Evolutionary conservation across 2,329 filamentous ascomycete species (phyloP).

Genomic region (Fusarium secorum): DNA sequence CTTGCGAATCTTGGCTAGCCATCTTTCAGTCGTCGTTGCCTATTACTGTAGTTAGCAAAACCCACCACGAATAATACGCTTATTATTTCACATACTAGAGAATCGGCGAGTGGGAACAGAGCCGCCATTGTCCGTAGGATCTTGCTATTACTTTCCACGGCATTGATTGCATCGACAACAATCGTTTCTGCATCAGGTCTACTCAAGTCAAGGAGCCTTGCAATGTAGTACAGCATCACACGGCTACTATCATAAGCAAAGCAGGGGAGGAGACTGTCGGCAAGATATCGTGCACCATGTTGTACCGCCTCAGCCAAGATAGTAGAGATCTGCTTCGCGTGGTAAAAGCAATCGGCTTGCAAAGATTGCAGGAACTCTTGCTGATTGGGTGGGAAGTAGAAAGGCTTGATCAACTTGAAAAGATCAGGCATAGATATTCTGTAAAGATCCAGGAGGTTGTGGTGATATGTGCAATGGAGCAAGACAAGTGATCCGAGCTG

Average conservation of each 20-base stretch:
- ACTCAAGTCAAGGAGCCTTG: slow-evolving; percentile 50
- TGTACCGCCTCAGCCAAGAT: slow-evolving; percentile 51
- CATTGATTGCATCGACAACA: slow-evolving; percentile 50
- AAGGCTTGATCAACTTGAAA: slow-evolving; percentile 53
- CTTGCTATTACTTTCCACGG: slow-evolving; percentile 51
- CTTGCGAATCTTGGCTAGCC: slow-evolving; percentile 50
- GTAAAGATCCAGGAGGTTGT: slow-evolving; percentile 56
- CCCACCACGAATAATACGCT: no score
- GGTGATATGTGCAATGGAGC: slow-evolving; percentile 57
- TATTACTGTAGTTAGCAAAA: slow-evolving; percentile 20
- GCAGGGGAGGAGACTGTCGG: slow-evolving; percentile 55
- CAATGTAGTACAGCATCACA: slow-evolving; percentile 58
- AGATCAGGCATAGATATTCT: slow-evolving; percentile 56
- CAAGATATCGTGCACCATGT: slow-evolving; percentile 52
- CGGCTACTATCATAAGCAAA: slow-evolving; percentile 58
- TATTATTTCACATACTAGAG: slow-evolving; percentile 44
- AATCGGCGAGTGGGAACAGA: slow-evolving; percentile 51
- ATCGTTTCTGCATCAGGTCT: slow-evolving; percentile 47
- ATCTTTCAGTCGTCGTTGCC: slow-evolving; percentile 51
- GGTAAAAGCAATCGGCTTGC: slow-evolving; percentile 50
- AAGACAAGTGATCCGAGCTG: slow-evolving; percentile 55
- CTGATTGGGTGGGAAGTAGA: slow-evolving; percentile 51
- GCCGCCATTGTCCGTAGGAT: slow-evolving; percentile 50
- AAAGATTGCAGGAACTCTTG: slow-evolving; percentile 47
- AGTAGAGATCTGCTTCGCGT: slow-evolving; percentile 49